These are phyloP conservation scores for Cordyceps cicadae DNA, from an alignment of 2,329 filamentous ascomycete species.

Conservation along the genomic window DNA sequence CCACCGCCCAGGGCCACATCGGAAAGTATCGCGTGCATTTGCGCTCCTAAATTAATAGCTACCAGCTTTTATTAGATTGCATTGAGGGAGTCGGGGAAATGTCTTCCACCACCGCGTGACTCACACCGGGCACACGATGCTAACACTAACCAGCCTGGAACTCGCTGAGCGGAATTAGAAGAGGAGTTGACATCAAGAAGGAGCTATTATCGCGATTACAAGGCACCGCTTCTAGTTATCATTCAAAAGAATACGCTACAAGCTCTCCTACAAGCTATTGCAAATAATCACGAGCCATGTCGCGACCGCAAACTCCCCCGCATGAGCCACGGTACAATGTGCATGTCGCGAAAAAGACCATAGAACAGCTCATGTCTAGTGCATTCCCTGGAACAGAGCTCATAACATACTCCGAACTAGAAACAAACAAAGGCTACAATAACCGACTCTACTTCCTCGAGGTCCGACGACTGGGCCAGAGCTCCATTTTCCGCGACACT, in stretches of 20 bases:
- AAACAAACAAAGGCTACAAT: constrained; percentile 16
- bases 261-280: not conserved
- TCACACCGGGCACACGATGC: not conserved
- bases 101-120: not conserved
- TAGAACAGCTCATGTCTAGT: constrained; percentile 9
- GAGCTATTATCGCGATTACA: not conserved
- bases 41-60: not conserved
- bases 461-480: not conserved
- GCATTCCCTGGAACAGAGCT: constrained; percentile 13
- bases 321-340: constrained; percentile 17
- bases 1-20: not conserved
- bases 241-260: not conserved
- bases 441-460: constrained; percentile 18
- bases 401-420: constrained; percentile 9
- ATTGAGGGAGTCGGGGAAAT: not conserved
- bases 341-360: constrained; percentile 9
- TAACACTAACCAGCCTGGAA: not conserved
- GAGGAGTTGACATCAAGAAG: not conserved
- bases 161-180: not conserved
- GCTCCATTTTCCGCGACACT: constrained; percentile 4
- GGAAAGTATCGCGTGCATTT: not conserved
- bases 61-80: not conserved
- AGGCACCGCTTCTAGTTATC: not conserved
- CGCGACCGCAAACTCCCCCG: constrained; percentile 15
- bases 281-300: not conserved